Evolutionary conservation across 1,139 yeast species (phyloP), one percentile per base, ranked within the genome.

Genomic region (Yamadazyma songkhlaensis): DNA sequence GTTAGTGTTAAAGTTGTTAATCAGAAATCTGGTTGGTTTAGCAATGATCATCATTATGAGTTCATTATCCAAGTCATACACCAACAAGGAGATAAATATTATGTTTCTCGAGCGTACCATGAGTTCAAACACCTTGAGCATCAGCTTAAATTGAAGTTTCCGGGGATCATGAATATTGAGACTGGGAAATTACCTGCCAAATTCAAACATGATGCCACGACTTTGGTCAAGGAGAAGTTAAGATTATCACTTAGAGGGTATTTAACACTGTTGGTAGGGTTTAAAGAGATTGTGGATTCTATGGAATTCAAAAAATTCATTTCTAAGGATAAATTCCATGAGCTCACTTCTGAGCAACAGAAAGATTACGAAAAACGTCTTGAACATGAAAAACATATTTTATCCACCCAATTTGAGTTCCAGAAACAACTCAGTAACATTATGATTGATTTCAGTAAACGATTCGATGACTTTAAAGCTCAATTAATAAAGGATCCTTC

Each of bases 231-330:
- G 31, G 97, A 90, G 55, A 81, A 79, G 47, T 73, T 87, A 46
- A 66, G 97, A 32, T 70, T 88, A 13, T 77, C 94, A 0, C 62
- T 90, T 29, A 67, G 97, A 38, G 87, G 90, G 0, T 90, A 84
- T 53, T 51, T 90, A 37, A 66, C 72, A 29, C 58, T 71, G 4
- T 59, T 89, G 13, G 51, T 77, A 4, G 64, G 72, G 25, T 74
- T 75, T 34, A 70, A 78, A 2, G 84, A 80, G 36, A 69, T 87
- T 0, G 67, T 78, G 1, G 70, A 74, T 40, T 75, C 81, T 28
- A 59, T 64, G 1, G 62, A 71, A 3, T 67, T 88, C 37, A 54
- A 63, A 24, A 64, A 64, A 23, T 90, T 90, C 51, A 49, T 87
- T 6, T 57, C 60, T 35, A 59, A 64, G 15, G 66, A 64, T 14